Evolutionary conservation across 1,139 yeast species (phyloP).

Genomic region (Blastobotrys capitulatus): DNA sequence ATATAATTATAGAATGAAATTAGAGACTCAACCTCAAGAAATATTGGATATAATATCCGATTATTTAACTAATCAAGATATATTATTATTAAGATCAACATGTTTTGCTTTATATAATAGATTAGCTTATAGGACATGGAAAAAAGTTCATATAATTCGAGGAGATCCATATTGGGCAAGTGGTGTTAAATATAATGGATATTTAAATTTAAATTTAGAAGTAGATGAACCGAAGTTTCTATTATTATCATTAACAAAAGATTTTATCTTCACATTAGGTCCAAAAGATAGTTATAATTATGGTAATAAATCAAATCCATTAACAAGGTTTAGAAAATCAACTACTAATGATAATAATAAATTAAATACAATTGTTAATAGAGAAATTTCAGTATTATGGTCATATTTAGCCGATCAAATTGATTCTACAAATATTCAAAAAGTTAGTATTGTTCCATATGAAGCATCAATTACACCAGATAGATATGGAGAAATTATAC

Average conservation of each 20-base stretch:
- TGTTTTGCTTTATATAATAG: background rate
- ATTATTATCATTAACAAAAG: background rate
- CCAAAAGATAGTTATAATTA: background rate
- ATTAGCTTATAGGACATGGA: background rate
- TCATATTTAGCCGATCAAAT: background rate
- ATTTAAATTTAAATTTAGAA: background rate
- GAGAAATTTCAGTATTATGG: background rate
- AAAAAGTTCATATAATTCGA: background rate
- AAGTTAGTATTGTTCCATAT: background rate
- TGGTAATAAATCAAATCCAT: background rate
- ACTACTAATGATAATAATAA: background rate
- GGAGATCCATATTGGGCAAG: background rate
- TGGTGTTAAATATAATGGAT: background rate
- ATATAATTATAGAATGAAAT: background rate
- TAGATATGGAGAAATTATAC: background rate
- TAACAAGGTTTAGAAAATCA: background rate
- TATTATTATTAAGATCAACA: background rate
- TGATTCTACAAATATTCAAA: background rate
- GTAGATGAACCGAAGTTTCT: background rate
- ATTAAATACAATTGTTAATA: background rate
- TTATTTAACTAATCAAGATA: background rate
- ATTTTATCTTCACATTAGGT: background rate
- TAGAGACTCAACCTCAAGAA: background rate
- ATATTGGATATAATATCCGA: background rate
- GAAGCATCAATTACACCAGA: background rate